phyloP scores from a whole-genome alignment of 2,329 filamentous ascomycete genomes.

The Colletotrichum euphorbiae region DNA sequence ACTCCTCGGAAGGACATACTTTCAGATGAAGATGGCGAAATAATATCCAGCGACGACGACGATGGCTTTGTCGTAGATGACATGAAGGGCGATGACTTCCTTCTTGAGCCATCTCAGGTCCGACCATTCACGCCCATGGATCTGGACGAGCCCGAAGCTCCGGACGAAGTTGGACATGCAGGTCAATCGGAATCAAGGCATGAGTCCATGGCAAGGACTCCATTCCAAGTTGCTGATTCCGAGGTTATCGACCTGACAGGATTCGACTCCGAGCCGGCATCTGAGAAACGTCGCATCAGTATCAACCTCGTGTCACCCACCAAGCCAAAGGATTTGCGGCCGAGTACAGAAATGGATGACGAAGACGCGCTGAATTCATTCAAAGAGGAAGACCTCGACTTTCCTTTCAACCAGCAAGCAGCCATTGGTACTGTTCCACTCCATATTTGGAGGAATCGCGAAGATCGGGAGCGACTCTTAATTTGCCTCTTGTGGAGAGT shows the following conservation, averaged over 20 bases:
- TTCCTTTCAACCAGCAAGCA: constrained; percentile 31
- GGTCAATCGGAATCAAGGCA: neutral
- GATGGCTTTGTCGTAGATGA: constrained; percentile 63
- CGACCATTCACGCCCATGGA: constrained; percentile 18
- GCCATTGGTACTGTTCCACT: constrained; percentile 31
- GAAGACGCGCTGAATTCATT: neutral
- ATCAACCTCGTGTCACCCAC: constrained; percentile 35
- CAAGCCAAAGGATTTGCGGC: neutral
- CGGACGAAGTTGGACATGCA: neutral
- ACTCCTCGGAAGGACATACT: constrained; percentile 35
- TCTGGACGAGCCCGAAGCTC: constrained; percentile 8
- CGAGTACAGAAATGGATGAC: constrained; percentile 1
- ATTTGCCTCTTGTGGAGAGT: constrained; percentile 45
- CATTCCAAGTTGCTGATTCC: neutral
- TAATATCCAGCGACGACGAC: constrained; percentile 62
- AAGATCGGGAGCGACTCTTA: constrained; percentile 45
- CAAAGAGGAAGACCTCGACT: constrained; percentile 23
- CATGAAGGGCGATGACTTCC: neutral
- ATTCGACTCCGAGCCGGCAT: constrained; percentile 24
- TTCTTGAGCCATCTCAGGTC: neutral
- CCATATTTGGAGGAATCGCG: constrained; percentile 41
- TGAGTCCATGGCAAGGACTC: neutral
- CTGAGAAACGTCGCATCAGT: neutral
- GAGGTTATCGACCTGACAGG: constrained; percentile 36
- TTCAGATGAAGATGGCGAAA: constrained; percentile 58